Percentiles rank a stretch among this genome's conserved stretches.
phyloP scores from a whole-genome alignment of 305 asterid genomes.

The Solanum chacoense region DNA sequence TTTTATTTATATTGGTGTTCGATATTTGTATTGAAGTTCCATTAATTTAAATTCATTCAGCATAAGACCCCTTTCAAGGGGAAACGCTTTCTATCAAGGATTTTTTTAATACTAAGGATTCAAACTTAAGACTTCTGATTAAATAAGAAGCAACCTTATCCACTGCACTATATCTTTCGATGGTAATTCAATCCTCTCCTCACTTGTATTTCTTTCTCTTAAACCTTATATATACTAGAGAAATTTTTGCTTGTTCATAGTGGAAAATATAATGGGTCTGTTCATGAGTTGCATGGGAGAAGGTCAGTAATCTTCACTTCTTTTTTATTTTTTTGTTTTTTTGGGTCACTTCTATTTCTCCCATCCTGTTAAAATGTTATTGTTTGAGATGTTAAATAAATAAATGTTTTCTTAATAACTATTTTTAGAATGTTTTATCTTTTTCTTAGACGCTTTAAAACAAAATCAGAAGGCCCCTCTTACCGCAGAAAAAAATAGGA shows the following conservation, averaged over 20 bases:
- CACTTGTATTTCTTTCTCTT: background rate
- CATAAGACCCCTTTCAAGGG: background rate
- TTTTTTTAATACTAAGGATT: background rate
- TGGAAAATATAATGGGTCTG: background rate
- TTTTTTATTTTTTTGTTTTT: background rate
- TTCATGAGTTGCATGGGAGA: background rate
- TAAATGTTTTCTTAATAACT: background rate
- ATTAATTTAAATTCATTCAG: background rate
- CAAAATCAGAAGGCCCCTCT: background rate
- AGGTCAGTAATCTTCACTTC: background rate
- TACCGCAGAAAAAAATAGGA: background rate
- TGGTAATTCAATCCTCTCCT: background rate
- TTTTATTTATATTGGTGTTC: background rate
- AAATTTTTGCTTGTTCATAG: background rate
- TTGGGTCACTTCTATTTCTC: background rate
- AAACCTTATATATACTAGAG: background rate
- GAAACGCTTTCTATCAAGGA: fast-evolving
- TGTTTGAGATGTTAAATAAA: background rate
- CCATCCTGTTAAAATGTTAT: background rate
- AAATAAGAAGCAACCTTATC: background rate
- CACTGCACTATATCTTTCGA: background rate
- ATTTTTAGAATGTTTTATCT: too few relatives aligned
- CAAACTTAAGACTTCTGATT: background rate
- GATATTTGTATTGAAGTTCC: background rate
- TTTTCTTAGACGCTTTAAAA: background rate